Percentiles rank a stretch among this genome's conserved stretches.
phyloP scores from a whole-genome alignment of 73 alveolate genomes.

The Paramecium caudatum region DNA sequence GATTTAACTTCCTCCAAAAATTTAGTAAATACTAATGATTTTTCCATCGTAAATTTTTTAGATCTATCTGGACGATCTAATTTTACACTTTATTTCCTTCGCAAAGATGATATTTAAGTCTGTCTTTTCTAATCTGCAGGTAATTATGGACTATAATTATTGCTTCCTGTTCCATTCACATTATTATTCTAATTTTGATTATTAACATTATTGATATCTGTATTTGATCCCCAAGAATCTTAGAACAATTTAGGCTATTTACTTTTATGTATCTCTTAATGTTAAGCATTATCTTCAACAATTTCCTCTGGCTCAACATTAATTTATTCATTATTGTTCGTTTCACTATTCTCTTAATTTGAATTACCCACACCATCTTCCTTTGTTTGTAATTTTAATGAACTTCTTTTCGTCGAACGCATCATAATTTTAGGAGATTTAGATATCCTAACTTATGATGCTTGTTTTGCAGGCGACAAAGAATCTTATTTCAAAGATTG shows the following conservation, averaged over 20 bases:
- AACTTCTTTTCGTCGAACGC: background rate
- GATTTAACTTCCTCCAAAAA: background rate
- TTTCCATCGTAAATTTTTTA: background rate
- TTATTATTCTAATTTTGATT: too few relatives aligned
- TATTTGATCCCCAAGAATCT: slow-evolving; percentile 54
- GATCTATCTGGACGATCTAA: background rate
- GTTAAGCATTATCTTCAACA: slow-evolving; percentile 15
- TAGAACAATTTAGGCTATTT: background rate
- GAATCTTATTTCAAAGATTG: background rate
- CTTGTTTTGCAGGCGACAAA: background rate
- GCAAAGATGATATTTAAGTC: background rate
- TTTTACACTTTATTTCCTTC: slow-evolving; percentile 10
- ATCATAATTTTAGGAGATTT: background rate
- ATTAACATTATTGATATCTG: slow-evolving; percentile 18
- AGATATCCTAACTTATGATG: background rate
- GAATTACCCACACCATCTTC: background rate
- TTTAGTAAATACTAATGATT: background rate
- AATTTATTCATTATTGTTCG: background rate
- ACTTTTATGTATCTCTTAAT: slow-evolving; percentile 31
- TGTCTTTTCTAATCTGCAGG: background rate
- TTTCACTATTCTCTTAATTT: background rate
- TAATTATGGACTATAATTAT: too few relatives aligned
- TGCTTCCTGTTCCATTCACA: slow-evolving; percentile 12
- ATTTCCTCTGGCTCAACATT: slow-evolving; percentile 65
- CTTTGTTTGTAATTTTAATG: background rate